Percentiles rank a stretch among this genome's conserved stretches.
Conservation (phyloP, 768 basidiomycete species). For the Vishniacozyma victoriae region DNA sequence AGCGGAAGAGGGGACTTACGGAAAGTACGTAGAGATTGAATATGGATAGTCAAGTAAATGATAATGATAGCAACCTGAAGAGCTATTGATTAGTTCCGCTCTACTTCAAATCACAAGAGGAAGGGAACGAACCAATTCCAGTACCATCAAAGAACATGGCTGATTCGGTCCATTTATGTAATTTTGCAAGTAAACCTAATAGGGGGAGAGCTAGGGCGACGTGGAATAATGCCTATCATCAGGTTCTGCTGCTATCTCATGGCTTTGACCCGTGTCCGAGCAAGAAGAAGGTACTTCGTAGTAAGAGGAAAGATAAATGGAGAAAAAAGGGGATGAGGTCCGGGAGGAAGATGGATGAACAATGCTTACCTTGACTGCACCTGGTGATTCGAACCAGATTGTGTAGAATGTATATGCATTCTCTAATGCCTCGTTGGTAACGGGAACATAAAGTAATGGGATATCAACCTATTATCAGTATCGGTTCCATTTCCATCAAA, state of each 20-base stretch:
- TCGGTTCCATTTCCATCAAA: conserved; percentile 65
- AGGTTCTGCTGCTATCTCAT: background rate
- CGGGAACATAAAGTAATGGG: conserved; percentile 63
- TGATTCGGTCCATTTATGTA: conserved; percentile 83
- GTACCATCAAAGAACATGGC: conserved; percentile 94
- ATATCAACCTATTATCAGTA: conserved; percentile 81
- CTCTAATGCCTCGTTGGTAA: conserved; percentile 60
- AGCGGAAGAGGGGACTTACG: conserved; percentile 41
- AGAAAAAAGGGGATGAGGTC: background rate
- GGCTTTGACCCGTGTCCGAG: too few species aligned
- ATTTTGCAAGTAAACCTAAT: conserved; percentile 66
- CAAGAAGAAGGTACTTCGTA: background rate
- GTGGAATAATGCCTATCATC: conserved; percentile 70
- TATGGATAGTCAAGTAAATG: conserved; percentile 74
- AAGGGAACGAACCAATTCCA: conserved; percentile 60
- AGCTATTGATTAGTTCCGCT: conserved; percentile 49
- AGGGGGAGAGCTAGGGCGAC: conserved; percentile 74
- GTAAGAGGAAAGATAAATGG: background rate
- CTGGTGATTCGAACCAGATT: conserved; percentile 87
- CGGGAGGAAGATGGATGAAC: background rate
- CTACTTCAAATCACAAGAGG: background rate
- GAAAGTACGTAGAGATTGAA: conserved; percentile 71
- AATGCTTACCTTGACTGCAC: conserved; percentile 77
- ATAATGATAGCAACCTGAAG: conserved; percentile 69
- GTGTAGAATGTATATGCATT: conserved; percentile 86